A percentile compares a stretch with the other conserved stretches of the same genome.
phyloP scores from a whole-genome alignment of 257 asterid species.

The Cruciata laevipes region DNA sequence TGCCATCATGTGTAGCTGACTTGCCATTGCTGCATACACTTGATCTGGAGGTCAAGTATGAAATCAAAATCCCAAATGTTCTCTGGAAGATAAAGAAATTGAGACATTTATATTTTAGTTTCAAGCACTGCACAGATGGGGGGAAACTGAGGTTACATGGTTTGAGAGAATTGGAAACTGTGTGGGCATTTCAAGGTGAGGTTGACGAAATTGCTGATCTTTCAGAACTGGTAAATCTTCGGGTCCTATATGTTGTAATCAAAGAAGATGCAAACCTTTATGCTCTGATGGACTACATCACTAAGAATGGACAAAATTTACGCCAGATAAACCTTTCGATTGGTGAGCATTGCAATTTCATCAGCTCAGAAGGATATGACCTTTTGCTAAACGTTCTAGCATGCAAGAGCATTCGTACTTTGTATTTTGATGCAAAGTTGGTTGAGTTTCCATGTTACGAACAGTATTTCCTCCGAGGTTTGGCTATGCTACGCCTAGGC shows the following conservation, averaged over 20 bases:
- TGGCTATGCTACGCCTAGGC: neutral
- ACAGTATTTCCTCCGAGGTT: neutral
- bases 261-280: neutral
- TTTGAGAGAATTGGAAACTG: neutral
- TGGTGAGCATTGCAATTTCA: neutral
- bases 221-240: neutral
- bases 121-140: neutral
- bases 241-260: neutral
- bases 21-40: slow-evolving; percentile 5
- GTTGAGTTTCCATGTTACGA: neutral
- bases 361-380: neutral
- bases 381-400: neutral
- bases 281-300: neutral
- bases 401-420: neutral
- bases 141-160: neutral
- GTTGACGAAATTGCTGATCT: neutral
- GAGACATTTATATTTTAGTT: neutral
- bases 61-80: neutral
- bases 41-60: neutral
- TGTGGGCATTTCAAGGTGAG: neutral
- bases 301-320: neutral
- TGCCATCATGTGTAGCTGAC: slow-evolving; percentile 8
- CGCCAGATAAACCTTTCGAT: neutral
- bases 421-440: neutral
- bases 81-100: slow-evolving; percentile 1